These are phyloP conservation scores for Rhodotorula sp. DNA, from an alignment of 1,284 basidiomycete species.

Conservation along the genomic window DNA sequence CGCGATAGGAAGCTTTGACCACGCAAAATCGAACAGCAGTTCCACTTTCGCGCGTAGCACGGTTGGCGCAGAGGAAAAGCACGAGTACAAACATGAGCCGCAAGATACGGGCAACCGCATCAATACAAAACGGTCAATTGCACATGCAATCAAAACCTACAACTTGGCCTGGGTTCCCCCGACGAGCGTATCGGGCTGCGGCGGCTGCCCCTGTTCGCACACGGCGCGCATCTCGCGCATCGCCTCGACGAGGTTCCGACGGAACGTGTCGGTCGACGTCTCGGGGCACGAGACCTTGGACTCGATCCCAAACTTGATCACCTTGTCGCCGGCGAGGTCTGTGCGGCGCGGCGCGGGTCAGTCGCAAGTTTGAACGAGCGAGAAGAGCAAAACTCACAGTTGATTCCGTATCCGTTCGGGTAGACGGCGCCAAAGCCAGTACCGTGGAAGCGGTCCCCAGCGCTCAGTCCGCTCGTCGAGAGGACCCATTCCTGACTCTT, in stretches of 20 bases:
- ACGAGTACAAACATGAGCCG: no score
- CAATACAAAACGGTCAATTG: no score
- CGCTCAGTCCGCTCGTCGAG: slow-evolving; percentile 85
- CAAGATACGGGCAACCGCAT: no score
- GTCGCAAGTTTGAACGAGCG: no score
- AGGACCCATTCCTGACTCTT: slow-evolving; percentile 83
- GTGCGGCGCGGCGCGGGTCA: no score
- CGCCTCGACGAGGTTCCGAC: slow-evolving; percentile 64
- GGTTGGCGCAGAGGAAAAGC: no score
- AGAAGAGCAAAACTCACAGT: slow-evolving; percentile 61
- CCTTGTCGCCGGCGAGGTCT: slow-evolving; percentile 78
- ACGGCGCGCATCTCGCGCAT: slow-evolving; percentile 68
- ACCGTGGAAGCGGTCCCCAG: slow-evolving; percentile 81
- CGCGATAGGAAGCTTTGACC: no score
- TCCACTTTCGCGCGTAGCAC: no score
- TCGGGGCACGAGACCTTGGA: slow-evolving; percentile 70
- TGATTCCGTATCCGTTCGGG: slow-evolving; percentile 85
- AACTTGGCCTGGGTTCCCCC: slow-evolving; percentile 3
- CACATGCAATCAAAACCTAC: not conserved
- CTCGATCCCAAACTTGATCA: slow-evolving; percentile 93
- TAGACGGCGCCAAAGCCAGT: slow-evolving; percentile 81
- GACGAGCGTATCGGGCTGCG: not conserved
- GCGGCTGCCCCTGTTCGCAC: slow-evolving; percentile 52
- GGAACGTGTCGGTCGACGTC: slow-evolving; percentile 73
- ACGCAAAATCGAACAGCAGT: no score